Base-by-base conservation (phyloP, 2,329 filamentous ascomycete genomes). In the Coniochaeta prunicola region DNA sequence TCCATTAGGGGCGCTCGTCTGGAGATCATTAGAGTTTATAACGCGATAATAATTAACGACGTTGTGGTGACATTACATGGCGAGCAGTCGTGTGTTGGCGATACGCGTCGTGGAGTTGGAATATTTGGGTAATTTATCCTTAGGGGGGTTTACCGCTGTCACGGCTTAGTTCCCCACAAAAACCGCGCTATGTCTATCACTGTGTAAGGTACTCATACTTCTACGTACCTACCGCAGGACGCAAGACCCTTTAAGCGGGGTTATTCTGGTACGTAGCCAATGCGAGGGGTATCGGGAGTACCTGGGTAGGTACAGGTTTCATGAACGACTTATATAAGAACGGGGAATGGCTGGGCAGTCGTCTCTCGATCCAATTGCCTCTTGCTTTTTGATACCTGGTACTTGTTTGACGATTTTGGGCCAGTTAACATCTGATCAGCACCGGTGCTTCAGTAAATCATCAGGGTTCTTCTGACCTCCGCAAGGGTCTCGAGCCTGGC, bases 1-100 rank as follows among this genome's bases (percentile, higher is more conserved):
- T 80, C 76, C 77, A 80, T 80, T 66, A 79, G 77, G 65, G 77
- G 76, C 70, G 69, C 67, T 73, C 75, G 71, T 67, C 66, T 69
- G 64, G 70, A 66, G 70, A 66, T 71, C 74, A 79, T 78, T 66
- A 65, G 64, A 67, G 66, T 65, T 33, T 64, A 61, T 56, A n/a
- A 54, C 31, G 53, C 53, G 53, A 54, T 54, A n/a, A 34, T 36
- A 28, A 34, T 17, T 33, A 31, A 10, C 31, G 21, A 9, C 26
- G 30, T 54, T 26, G 53, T 26, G 33, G 53, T 36, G 13, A 12
- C 53, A 54, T 34, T 34, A 36, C 30, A 33, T 19, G 5, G 53
- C 53, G 53, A 54, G 30, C 19, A 21, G n/a, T 36, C 53, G 17
- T 24, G 53, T 30, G 53, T 21, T 34, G 53, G 53, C 53, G 53